Base-by-base conservation (phyloP, 179 eudicot genomes). In the Drosera spatulata region DNA sequence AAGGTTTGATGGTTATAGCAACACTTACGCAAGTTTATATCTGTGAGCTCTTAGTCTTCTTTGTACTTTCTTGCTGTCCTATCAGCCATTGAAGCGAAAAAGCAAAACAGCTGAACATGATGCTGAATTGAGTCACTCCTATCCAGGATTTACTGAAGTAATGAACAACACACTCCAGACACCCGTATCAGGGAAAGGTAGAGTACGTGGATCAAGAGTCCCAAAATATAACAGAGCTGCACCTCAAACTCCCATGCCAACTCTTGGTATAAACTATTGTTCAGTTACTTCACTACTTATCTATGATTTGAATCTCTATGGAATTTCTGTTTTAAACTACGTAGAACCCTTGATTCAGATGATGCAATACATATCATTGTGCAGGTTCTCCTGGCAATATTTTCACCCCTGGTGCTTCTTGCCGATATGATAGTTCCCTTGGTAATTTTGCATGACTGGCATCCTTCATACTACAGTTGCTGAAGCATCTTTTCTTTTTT, bases 381-480 rank as follows among this genome's bases (percentile, higher is more conserved):
- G 81, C 87, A 88, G 96, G 85, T 71, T 88, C 98, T 61, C 88
- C 96, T 14, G 90, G 80, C 69, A 83, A 87, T 58, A 83, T 72
- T 75, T 82, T 82, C 45, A 83, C 95, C 73, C 91, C 86, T 10
- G 75, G 68, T 69, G 96, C 95, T 61, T 71, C 91, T 55, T 85
- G 96, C 74, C 95, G 98, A 63, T 86, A 91, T 73, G 98, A 91
- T 72, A 88, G 87, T 81, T 91, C 98, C 61, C 80, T 91, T 55
- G 96, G 98, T 91, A 79, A 76, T 41, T 39, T 40, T 4, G 10
- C 39, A 7, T 1, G 41, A 7, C 37, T 3, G 10, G n/a, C 41
- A 22, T 22, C 33, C 33, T 22, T 22, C 33, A 22, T 22, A 22
- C 33, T 22, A 22, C 33, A 22, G 33, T 22, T 22, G 33, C 33